A percentile compares a stretch with the other conserved stretches of the same genome.
Evolutionary conservation across 2,329 filamentous ascomycete genomes (phyloP).

Genomic region (Blastomyces emzantsi): DNA sequence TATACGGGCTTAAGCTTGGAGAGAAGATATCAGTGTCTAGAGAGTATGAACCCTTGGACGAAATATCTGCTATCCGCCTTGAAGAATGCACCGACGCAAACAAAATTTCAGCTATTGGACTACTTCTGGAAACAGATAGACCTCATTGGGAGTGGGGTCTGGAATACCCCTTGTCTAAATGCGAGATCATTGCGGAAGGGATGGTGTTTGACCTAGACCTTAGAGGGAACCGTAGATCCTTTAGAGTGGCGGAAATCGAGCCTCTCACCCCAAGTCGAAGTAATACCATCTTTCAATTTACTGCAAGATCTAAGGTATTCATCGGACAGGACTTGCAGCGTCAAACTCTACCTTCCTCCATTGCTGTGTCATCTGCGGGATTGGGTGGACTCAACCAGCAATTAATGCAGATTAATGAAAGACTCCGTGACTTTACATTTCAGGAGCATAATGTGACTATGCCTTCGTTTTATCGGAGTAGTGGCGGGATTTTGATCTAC

Average conservation of each 20-base stretch:
- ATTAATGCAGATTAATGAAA: conserved; percentile 56
- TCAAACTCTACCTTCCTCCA: conserved; percentile 13
- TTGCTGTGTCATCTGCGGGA: conserved; percentile 35
- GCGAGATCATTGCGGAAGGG: conserved; percentile 61
- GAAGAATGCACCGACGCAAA: conserved; percentile 47
- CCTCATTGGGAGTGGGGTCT: conserved; percentile 43
- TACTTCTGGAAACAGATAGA: conserved; percentile 29
- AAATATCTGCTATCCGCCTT: conserved; percentile 51
- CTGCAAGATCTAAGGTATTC: conserved; percentile 25
- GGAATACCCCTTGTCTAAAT: conserved; percentile 39
- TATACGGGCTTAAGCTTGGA: conserved; percentile 61
- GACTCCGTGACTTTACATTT: conserved; percentile 49
- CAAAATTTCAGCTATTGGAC: conserved; percentile 17
- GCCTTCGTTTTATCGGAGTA: conserved; percentile 35
- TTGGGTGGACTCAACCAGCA: conserved; percentile 62
- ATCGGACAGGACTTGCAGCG: conserved; percentile 21
- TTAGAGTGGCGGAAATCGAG: conserved; percentile 54
- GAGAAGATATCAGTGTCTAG: conserved; percentile 57
- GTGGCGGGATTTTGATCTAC: conserved; percentile 61
- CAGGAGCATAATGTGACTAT: conserved; percentile 24
- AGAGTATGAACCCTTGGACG: conserved; percentile 43
- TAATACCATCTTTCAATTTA: conserved; percentile 33
- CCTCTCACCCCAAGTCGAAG: conserved; percentile 33
- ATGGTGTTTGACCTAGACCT: conserved; percentile 58
- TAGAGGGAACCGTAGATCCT: conserved; percentile 51